phyloP scores from a whole-genome alignment of 768 basidiomycete genomes.

The Hemileccinum rubropunctum region DNA sequence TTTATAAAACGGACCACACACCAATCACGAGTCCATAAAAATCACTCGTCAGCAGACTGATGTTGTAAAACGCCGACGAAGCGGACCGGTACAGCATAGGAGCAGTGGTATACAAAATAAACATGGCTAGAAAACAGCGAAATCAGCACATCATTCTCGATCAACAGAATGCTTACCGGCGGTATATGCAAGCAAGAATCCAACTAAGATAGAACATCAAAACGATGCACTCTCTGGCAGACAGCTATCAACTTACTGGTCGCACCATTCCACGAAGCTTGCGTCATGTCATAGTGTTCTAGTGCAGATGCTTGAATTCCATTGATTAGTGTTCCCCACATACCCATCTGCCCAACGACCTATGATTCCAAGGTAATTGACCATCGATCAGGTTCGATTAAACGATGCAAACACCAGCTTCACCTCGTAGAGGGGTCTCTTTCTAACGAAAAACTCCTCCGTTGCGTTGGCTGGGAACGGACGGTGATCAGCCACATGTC shows the following conservation, averaged over 20 bases:
- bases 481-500: background rate
- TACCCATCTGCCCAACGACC: slow-evolving; percentile 83
- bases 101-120: slow-evolving; percentile 81
- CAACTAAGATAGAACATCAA: slow-evolving; percentile 35
- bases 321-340: slow-evolving; percentile 81
- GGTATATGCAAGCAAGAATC: slow-evolving; percentile 52
- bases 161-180: slow-evolving; percentile 26
- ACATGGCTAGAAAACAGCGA: slow-evolving; percentile 57
- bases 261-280: slow-evolving; percentile 68
- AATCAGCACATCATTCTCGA: background rate
- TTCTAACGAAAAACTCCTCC: slow-evolving; percentile 84
- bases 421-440: slow-evolving; percentile 75
- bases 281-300: slow-evolving; percentile 65
- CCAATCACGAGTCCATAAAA: slow-evolving; percentile 85
- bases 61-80: slow-evolving; percentile 82
- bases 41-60: slow-evolving; percentile 83
- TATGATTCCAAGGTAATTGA: slow-evolving; percentile 22
- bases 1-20: slow-evolving; percentile 5
- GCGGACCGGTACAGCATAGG: slow-evolving; percentile 85
- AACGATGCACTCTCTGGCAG: slow-evolving; percentile 6
- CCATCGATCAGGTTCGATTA: background rate
- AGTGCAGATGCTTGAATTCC: slow-evolving; percentile 73
- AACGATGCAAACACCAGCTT: background rate
- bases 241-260: slow-evolving; percentile 55
- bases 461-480: slow-evolving; percentile 69